phyloP scores from a whole-genome alignment of 140 eudicot genomes.

The Oenanthe javanica region DNA sequence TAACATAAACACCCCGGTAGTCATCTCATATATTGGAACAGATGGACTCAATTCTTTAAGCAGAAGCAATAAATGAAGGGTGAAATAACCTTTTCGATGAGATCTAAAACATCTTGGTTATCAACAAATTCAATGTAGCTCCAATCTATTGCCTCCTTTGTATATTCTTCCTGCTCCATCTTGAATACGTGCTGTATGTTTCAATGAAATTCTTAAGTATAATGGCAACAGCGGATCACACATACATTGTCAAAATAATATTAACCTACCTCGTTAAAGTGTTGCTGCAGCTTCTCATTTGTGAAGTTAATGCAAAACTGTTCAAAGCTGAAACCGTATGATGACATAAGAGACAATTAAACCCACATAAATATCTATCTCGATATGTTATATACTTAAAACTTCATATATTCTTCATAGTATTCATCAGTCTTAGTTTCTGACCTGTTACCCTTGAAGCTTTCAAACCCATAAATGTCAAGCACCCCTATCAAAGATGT shows the following conservation, averaged over 20 bases:
- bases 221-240: background rate
- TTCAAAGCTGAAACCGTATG: conserved; percentile 70
- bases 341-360: conserved; percentile 17
- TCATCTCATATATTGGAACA: background rate
- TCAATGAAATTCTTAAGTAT: conserved; percentile 8
- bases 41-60: background rate
- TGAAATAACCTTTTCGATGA: conserved; percentile 73
- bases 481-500: conserved; percentile 89
- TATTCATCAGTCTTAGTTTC: conserved; percentile 7
- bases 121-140: conserved; percentile 99
- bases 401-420: background rate
- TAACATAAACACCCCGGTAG: background rate
- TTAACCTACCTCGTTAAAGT: conserved; percentile 81
- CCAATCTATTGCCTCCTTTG: conserved; percentile 90
- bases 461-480: conserved; percentile 97
- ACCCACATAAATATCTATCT: background rate
- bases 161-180: conserved; percentile 98
- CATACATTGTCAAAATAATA: conserved; percentile 13
- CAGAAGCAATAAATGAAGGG: conserved; percentile 8
- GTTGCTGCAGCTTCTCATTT: conserved; percentile 98
- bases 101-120: conserved; percentile 99
- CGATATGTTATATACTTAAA: background rate
- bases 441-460: conserved; percentile 91
- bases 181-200: conserved; percentile 90
- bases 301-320: conserved; percentile 97